Conservation (phyloP, 805 yeast species). For the Starmerella lactis-condensi region DNA sequence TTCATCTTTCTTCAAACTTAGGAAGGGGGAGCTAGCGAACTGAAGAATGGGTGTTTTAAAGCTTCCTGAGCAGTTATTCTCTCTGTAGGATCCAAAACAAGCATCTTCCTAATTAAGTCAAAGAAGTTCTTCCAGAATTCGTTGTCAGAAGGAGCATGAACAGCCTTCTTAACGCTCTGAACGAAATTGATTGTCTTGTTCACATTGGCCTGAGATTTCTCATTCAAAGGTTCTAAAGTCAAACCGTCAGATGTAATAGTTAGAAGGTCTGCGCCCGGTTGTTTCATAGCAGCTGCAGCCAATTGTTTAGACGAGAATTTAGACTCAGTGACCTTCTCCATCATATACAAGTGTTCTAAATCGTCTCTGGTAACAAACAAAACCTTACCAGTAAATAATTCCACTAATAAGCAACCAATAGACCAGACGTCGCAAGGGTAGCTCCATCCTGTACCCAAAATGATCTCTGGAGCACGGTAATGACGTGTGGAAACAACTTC, state of each 20-base stretch:
- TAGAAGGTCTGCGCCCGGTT: slow-evolving; percentile 11
- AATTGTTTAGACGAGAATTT: slow-evolving; percentile 21
- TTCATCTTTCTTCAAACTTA: too few relatives aligned
- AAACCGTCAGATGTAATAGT: slow-evolving; percentile 5
- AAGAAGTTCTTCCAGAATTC: slow-evolving; percentile 73
- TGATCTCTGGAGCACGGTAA: slow-evolving; percentile 92
- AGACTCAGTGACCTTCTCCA: slow-evolving; percentile 57
- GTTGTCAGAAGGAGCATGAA: slow-evolving; percentile 23
- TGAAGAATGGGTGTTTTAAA: slow-evolving; percentile 68
- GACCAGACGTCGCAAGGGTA: slow-evolving; percentile 97
- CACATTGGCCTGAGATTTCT: slow-evolving; percentile 5
- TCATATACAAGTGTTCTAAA: slow-evolving; percentile 83
- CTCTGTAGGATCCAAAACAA: slow-evolving; percentile 52
- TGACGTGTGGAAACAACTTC: slow-evolving; percentile 86
- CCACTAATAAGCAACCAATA: slow-evolving; percentile 81
- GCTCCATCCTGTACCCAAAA: slow-evolving; percentile 90
- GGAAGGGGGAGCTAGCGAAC: too few relatives aligned
- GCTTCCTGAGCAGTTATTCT: slow-evolving; percentile 64
- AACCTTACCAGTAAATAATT: slow-evolving; percentile 83
- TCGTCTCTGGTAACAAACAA: slow-evolving; percentile 89
- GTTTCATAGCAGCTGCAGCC: slow-evolving; percentile 14
- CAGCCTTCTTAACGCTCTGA: slow-evolving; percentile 10
- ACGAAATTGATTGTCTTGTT: slow-evolving; percentile 9
- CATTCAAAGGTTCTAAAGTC: slow-evolving; percentile 9
- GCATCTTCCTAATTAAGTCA: slow-evolving; percentile 46